Conservation (phyloP, 2,329 filamentous ascomycete genomes). For the Colletotrichum cordylinicola region DNA sequence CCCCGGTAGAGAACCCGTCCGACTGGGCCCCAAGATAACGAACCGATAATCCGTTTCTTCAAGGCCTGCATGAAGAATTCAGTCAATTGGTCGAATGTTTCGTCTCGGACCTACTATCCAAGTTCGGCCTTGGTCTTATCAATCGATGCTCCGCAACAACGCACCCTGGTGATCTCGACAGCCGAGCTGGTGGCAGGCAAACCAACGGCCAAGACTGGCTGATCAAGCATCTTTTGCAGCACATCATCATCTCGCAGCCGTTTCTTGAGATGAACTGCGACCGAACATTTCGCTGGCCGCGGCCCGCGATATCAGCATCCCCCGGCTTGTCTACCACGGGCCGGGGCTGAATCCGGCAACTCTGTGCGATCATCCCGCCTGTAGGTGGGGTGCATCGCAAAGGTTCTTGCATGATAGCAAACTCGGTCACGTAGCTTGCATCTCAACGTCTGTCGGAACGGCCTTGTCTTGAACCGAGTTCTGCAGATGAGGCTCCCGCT, state of each 20-base stretch:
- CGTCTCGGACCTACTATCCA: neutral
- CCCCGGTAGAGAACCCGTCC: neutral
- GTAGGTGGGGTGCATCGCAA: too few relatives aligned
- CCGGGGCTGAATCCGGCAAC: neutral
- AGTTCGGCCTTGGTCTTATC: neutral
- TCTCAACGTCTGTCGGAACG: neutral
- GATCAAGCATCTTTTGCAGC: neutral
- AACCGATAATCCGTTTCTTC: neutral
- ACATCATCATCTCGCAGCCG: neutral
- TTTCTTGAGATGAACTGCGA: neutral
- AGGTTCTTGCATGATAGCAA: neutral
- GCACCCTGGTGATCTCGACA: neutral
- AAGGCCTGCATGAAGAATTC: too few relatives aligned
- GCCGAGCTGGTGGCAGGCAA: neutral
- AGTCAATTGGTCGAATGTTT: neutral
- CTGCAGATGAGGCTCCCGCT: neutral
- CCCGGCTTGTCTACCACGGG: neutral
- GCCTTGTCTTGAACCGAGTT: neutral
- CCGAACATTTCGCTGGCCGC: neutral
- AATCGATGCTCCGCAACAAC: neutral
- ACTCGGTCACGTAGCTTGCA: neutral
- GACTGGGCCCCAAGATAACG: neutral
- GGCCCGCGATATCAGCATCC: neutral
- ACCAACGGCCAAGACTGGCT: neutral
- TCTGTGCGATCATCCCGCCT: neutral